Evolutionary conservation across 2,329 filamentous ascomycete genomes (phyloP).

Genomic region (Fusarium odoratissimum): DNA sequence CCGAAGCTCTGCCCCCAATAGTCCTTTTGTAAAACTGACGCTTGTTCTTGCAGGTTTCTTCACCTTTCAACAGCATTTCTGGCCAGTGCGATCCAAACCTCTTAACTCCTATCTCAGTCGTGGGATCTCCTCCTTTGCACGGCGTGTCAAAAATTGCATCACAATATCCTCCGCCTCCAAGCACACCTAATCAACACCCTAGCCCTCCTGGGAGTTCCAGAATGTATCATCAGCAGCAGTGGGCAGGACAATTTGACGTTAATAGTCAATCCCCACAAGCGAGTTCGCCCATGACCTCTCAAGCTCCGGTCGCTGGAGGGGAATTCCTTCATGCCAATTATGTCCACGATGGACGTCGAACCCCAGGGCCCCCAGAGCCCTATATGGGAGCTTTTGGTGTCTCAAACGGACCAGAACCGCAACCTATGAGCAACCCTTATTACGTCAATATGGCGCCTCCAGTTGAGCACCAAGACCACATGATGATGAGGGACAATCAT

Average conservation of each 20-base stretch:
- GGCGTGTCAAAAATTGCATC: constrained; percentile 57
- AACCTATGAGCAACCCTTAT: constrained; percentile 45
- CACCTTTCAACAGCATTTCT: constrained; percentile 48
- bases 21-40: constrained; percentile 10
- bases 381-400: constrained; percentile 54
- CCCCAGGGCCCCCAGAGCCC: constrained; percentile 52
- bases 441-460: constrained; percentile 44
- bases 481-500: constrained; percentile 40
- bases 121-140: constrained; percentile 60
- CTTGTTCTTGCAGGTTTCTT: constrained; percentile 34
- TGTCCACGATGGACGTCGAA: constrained; percentile 53
- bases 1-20: not conserved
- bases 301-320: constrained; percentile 50
- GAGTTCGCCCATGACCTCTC: constrained; percentile 59
- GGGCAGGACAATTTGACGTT: constrained; percentile 54
- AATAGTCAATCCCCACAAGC: constrained; percentile 56
- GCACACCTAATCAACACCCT: constrained; percentile 56
- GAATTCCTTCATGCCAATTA: constrained; percentile 53
- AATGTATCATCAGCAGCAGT: constrained; percentile 60
- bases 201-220: constrained; percentile 61
- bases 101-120: constrained; percentile 63
- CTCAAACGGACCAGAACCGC: constrained; percentile 47
- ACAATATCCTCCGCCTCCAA: constrained; percentile 54
- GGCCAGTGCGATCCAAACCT: constrained; percentile 57
- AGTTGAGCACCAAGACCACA: constrained; percentile 43